Conservation (phyloP, 106 monocot species). For the Dioscorea zingiberensis region DNA sequence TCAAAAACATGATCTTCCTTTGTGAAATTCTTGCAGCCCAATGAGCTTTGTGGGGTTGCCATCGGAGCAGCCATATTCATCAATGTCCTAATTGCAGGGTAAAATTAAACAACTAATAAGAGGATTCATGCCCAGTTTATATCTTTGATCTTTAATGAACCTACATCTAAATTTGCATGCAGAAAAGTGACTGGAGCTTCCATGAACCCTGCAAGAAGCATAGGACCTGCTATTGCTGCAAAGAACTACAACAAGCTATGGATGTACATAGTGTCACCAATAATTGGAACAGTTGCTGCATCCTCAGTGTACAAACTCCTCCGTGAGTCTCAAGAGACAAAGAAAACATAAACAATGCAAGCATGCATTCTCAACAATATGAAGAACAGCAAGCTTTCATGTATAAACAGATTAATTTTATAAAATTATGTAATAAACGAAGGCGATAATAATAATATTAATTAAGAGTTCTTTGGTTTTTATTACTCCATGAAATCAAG, state of each 20-base stretch:
- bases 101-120: no score
- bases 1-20: no score
- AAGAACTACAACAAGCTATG: slow-evolving; percentile 19
- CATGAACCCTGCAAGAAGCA: slow-evolving; percentile 40
- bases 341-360: no score
- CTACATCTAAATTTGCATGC: not conserved
- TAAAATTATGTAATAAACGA: no score
- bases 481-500: no score
- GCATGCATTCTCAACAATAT: no score
- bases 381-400: no score
- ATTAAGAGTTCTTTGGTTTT: no score
- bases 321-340: not conserved
- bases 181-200: slow-evolving; percentile 35
- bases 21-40: not conserved
- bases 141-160: not conserved
- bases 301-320: slow-evolving; percentile 17
- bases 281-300: slow-evolving; percentile 14
- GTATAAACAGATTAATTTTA: no score
- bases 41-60: slow-evolving; percentile 2
- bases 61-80: slow-evolving; percentile 2
- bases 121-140: not conserved
- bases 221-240: slow-evolving; percentile 22
- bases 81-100: slow-evolving; percentile 1
- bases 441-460: no score
- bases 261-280: slow-evolving; percentile 27